Evolutionary conservation across 129 eudicot genomes (phyloP).

Genomic region (Arctium minus): DNA sequence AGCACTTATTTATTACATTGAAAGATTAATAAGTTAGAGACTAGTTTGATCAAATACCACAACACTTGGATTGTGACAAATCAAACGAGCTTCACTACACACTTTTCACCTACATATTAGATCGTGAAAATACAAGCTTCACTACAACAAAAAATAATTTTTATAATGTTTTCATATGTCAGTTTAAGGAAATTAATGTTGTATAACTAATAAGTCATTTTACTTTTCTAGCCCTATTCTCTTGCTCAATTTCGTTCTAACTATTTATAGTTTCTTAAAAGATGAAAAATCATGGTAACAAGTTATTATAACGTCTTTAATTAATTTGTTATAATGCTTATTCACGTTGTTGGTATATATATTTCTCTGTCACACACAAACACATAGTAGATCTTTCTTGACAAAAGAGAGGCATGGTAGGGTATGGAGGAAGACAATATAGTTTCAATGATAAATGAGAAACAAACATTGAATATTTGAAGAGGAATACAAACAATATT

Average conservation of each 20-base stretch:
- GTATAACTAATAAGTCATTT: too few relatives aligned
- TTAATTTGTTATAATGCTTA: too few relatives aligned
- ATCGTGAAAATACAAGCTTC: background rate
- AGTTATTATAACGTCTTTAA: background rate
- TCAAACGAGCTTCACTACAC: background rate
- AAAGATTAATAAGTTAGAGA: background rate
- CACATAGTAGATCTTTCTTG: slow-evolving; percentile 18
- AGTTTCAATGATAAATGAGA: slow-evolving; percentile 1
- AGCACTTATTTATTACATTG: background rate
- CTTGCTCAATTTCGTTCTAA: background rate
- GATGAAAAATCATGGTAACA: background rate
- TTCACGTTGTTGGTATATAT: background rate
- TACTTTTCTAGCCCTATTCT: background rate
- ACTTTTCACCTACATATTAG: background rate
- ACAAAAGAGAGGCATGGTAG: slow-evolving; percentile 13
- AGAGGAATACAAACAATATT: slow-evolving; percentile 7
- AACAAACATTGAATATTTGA: slow-evolving; percentile 4
- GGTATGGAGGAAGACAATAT: slow-evolving; percentile 5
- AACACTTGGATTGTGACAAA: background rate
- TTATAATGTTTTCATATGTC: background rate
- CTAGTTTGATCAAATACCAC: background rate
- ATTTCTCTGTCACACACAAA: slow-evolving; percentile 13
- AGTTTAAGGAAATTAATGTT: background rate
- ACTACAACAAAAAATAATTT: background rate
- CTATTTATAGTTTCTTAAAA: background rate